These are phyloP conservation scores for Pulveroboletus sp. DNA, from an alignment of 768 basidiomycete genomes.

Conservation along the genomic window DNA sequence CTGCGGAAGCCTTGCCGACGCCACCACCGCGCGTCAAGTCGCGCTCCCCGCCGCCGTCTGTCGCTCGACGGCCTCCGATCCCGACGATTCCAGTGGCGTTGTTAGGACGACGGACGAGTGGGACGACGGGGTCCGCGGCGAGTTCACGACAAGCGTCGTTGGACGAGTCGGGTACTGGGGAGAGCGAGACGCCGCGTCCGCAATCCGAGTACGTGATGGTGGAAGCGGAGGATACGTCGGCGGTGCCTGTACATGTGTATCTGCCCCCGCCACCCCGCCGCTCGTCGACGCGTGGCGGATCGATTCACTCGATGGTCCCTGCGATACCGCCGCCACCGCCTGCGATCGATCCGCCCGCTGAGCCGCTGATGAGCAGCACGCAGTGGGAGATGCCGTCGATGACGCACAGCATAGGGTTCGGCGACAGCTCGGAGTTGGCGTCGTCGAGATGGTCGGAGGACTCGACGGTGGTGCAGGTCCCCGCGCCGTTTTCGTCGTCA, in stretches of 20 bases:
- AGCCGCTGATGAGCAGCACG: conserved; percentile 37
- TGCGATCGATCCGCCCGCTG: conserved; percentile 26
- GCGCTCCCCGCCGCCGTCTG: conserved; percentile 31
- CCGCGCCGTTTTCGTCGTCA: conserved; percentile 17
- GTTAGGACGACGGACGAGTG: conserved; percentile 38
- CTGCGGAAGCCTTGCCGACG: conserved; percentile 37
- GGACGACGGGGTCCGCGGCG: conserved; percentile 24
- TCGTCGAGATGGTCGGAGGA: conserved; percentile 66
- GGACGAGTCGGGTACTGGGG: conserved; percentile 21
- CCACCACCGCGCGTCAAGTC: conserved; percentile 43
- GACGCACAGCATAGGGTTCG: conserved; percentile 51
- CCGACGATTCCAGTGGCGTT: conserved; percentile 32
- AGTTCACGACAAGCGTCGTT: conserved; percentile 39
- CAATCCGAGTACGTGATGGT: conserved; percentile 63
- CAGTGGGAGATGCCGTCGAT: conserved; percentile 69
- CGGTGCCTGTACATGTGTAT: not conserved
- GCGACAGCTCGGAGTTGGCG: conserved; percentile 39
- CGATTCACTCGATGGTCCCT: conserved; percentile 16
- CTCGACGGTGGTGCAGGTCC: conserved; percentile 34
- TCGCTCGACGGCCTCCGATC: conserved; percentile 37
- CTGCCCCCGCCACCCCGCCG: conserved; percentile 39
- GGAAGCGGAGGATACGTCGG: conserved; percentile 41
- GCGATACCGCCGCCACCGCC: conserved; percentile 37
- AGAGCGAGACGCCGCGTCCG: no score
- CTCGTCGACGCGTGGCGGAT: conserved; percentile 25